phyloP scores from a whole-genome alignment of 2,329 filamentous ascomycete genomes.

The Fusarium oligoseptatum region DNA sequence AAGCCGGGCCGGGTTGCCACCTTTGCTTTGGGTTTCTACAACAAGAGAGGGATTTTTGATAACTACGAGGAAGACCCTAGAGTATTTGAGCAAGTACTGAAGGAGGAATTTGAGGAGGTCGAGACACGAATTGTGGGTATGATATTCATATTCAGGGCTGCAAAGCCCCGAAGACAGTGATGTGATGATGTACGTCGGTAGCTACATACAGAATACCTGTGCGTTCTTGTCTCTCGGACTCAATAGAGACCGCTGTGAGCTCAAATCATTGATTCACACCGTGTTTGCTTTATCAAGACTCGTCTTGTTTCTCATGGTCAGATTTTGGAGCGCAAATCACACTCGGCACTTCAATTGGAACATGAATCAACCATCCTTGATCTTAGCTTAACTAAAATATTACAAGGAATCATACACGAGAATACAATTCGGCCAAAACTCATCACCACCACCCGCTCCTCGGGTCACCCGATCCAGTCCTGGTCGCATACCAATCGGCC shows the following conservation, averaged over 20 bases:
- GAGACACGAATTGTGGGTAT: slow-evolving; percentile 16
- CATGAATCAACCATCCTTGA: neutral
- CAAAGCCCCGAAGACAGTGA: slow-evolving; percentile 7
- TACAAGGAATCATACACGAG: neutral
- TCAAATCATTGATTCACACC: neutral
- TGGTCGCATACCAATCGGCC: neutral
- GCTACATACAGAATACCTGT: neutral
- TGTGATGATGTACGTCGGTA: neutral
- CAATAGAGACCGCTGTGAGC: neutral
- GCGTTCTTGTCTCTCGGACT: neutral
- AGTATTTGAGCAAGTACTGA: neutral
- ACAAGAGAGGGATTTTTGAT: slow-evolving; percentile 11
- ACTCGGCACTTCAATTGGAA: neutral
- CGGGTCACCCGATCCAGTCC: neutral
- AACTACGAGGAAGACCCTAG: slow-evolving; percentile 21
- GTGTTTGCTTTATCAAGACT: too few relatives aligned
- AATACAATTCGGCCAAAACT: neutral
- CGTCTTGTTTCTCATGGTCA: neutral
- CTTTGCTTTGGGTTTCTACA: slow-evolving; percentile 14
- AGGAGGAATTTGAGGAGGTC: slow-evolving; percentile 12
- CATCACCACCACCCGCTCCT: neutral
- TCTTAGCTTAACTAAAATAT: neutral
- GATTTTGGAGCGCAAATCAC: neutral
- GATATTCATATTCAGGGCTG: slow-evolving; percentile 26
- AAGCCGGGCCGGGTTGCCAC: neutral